Base-by-base conservation (phyloP, 2,329 filamentous ascomycete species). In the Myotisia sp. region DNA sequence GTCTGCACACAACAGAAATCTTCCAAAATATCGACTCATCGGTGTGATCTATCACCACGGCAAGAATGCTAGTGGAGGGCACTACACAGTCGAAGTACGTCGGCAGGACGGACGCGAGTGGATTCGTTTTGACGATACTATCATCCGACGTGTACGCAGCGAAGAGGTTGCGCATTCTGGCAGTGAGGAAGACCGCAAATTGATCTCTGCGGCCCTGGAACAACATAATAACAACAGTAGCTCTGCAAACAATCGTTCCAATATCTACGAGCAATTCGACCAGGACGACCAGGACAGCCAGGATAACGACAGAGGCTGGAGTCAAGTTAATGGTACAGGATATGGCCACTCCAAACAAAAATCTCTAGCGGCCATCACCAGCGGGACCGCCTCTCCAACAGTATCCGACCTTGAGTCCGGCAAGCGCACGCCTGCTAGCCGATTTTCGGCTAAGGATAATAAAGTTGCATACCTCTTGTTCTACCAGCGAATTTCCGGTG, bases 401-500 rank as follows among this genome's bases (percentile, higher is more conserved):
- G 64, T 58, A 29, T 64, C 64, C 14, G 60, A 65, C 20, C 59
- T 61, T 61, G 64, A 49, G 60, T 63, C 58, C n/a, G 72, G 63
- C 44, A 65, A 50, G 67, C 72, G 60, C 58, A 74, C 56, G 42
- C 64, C 53, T 67, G 73, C 59, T 29, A 58, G 58, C 37, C 55
- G 58, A 56, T 74, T 76, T 47, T 68, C 67, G 12, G 58, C 81
- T 52, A 84, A 83, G 58, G 87, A 95, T 56, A 93, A 87, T 67
- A 93, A 92, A 67, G 87, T 94, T 38, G 90, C 90, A 3, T 98
- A 98, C 60, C 74, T 98, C 45, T 63, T 98, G 51, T 92, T 98
- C 62, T 98, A 98, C 58, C 79, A 94, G 63, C 75, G 74, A 49
- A 71, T 90, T 30, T 35, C 37, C 31, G 23, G n/a, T 17, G 14